phyloP scores from a whole-genome alignment of 768 basidiomycete species.

The Lentinula aciculospora region DNA sequence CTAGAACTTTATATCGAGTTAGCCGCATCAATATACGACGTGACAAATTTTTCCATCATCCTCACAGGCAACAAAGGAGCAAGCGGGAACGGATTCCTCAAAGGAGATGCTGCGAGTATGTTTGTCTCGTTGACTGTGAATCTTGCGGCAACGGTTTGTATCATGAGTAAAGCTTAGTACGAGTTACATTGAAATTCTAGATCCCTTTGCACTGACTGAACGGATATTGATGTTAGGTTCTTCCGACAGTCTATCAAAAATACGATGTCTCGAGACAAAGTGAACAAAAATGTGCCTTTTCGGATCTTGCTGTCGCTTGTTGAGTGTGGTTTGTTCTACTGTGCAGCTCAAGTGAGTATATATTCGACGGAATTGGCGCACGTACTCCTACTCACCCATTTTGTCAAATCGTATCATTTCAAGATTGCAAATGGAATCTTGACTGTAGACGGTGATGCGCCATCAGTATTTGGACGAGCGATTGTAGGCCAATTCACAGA shows the following conservation, averaged over 20 bases:
- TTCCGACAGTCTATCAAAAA: constrained; percentile 3
- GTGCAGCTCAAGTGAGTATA: neutral
- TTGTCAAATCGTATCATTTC: no score
- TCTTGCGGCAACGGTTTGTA: neutral
- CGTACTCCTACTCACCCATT: neutral
- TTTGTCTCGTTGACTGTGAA: neutral
- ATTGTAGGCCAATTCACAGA: neutral
- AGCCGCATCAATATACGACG: neutral
- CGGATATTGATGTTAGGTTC: neutral
- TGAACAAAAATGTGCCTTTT: neutral
- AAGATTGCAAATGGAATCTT: neutral
- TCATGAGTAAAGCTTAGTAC: neutral
- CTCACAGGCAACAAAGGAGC: neutral
- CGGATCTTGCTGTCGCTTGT: neutral
- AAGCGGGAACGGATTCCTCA: neutral
- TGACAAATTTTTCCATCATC: neutral
- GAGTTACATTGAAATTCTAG: neutral
- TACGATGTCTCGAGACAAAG: neutral
- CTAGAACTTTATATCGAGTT: neutral
- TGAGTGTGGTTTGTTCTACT: neutral
- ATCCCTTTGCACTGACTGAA: no score
- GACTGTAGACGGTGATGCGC: neutral
- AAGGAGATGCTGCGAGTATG: neutral
- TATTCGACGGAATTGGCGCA: neutral
- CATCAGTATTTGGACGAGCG: neutral